Conservation (phyloP, 768 basidiomycete species). For the Kwoniella sp. region DNA sequence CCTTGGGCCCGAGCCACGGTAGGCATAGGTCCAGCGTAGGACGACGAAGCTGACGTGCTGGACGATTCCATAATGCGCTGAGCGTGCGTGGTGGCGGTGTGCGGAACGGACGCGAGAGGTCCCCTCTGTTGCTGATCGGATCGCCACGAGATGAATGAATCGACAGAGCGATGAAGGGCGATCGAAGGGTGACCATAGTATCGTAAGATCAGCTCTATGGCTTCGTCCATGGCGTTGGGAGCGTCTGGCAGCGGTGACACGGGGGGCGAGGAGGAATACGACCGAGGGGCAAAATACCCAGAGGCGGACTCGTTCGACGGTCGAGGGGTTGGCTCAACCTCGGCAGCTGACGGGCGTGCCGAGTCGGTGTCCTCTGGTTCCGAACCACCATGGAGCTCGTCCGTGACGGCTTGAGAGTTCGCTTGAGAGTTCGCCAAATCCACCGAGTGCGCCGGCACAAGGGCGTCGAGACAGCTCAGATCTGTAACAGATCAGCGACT, state of each 20-base stretch:
- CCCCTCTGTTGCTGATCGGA: neutral
- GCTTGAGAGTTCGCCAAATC: no score
- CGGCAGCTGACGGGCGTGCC: no score
- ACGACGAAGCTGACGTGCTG: conserved; percentile 12
- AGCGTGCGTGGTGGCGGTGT: neutral
- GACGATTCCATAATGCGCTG: conserved; percentile 10
- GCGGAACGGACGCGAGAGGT: neutral
- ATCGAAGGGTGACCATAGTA: neutral
- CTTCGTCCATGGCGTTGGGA: neutral
- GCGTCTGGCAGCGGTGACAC: neutral
- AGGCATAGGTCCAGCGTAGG: conserved; percentile 22
- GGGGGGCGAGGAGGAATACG: conserved; percentile 7
- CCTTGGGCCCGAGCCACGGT: conserved; percentile 35
- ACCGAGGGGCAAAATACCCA: conserved; percentile 9
- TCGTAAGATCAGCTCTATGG: neutral
- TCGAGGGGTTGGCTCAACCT: conserved; percentile 16
- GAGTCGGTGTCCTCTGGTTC: no score
- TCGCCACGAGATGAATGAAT: conserved; percentile 11
- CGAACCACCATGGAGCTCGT: no score
- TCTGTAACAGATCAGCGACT: no score
- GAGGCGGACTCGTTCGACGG: conserved; percentile 1
- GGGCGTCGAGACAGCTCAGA: no score
- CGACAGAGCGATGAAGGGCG: neutral
- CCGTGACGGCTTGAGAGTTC: no score
- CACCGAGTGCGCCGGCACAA: no score